Percentiles rank a stretch among this genome's conserved stretches.
Evolutionary conservation across 192 early-diverging fungal species (phyloP).

Genomic region (Dissophora ornata): DNA sequence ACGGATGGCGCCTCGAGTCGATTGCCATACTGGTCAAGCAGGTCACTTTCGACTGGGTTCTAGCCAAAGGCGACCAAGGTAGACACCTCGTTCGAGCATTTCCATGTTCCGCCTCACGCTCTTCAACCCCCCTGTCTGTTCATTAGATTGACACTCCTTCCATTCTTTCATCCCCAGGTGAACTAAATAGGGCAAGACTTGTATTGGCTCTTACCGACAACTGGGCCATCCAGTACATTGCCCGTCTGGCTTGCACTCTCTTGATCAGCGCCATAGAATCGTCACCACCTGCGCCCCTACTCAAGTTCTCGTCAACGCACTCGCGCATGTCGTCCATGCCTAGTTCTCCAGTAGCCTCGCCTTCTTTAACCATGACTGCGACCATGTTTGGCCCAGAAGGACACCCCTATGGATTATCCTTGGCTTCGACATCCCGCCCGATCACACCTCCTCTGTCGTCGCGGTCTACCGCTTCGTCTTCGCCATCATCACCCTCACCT

Average conservation of each 20-base stretch:
- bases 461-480: constrained; percentile 7
- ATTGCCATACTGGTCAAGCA: constrained; percentile 75
- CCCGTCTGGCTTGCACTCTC: constrained; percentile 61
- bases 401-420: constrained; percentile 7
- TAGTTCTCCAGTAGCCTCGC: constrained; percentile 41
- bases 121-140: too few relatives aligned
- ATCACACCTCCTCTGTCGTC: constrained; percentile 3
- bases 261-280: constrained; percentile 52
- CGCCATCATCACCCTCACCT: constrained; percentile 26
- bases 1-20: constrained; percentile 78
- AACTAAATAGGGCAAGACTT: constrained; percentile 58
- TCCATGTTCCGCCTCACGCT: too few relatives aligned
- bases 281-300: constrained; percentile 46
- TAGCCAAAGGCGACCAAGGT: constrained; percentile 60
- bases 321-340: constrained; percentile 71
- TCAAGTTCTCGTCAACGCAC: constrained; percentile 65
- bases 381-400: constrained; percentile 9
- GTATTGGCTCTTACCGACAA: constrained; percentile 61
- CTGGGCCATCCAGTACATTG: constrained; percentile 66
- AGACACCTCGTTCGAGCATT: background rate
- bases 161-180: constrained; percentile 39
- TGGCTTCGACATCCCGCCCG: constrained; percentile 4
- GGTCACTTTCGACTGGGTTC: constrained; percentile 76
- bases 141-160: background rate
- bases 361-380: background rate